Base-by-base conservation (phyloP, 148 eudicot species). In the Vaccinium corymbosum region DNA sequence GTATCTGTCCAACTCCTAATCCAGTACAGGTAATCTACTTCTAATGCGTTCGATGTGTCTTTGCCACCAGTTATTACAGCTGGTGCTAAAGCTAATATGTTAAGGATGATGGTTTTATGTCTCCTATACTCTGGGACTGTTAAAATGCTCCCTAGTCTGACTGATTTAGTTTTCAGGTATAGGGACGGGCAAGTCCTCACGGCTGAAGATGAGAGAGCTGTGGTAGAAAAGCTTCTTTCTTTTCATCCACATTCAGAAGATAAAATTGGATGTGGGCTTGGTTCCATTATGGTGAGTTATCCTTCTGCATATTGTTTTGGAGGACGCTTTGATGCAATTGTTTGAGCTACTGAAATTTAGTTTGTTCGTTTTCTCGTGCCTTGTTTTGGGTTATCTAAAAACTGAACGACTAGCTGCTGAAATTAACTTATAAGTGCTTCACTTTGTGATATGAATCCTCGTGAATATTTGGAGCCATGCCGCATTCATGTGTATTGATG, bases 211-310 rank as follows among this genome's bases (percentile, higher is more conserved):
- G 98, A 92, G 86, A 90, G 70, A 88, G 83, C 74, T 83, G 91
- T 94, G 19, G 80, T 90, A 56, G 95, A 94, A 57, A 91, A 87
- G 89, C 90, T 95, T 87, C 97, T 95, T 85, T 90, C 90, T 61
- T 90, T 90, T 90, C 98, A 95, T 88, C 96, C 96, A 42, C 89
- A 86, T 61, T 86, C 92, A 62, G 90, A 85, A 85, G 98, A 93
- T 88, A 95, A 94, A 88, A 89, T 95, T 90, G 98, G 97, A 38
- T 91, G 93, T 83, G 98, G 98, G 66, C 79, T 94, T 81, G 91
- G 90, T 88, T 93, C 91, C 42, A 92, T 95, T 71, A 93, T 95
- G 95, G 98, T 95, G 70, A 90, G 88, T 87, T 71, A 50, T 27
- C 13, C 46, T 74, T 81, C 9, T 74, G 57, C 42, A 42, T 46